Percentiles rank a stretch among this genome's conserved stretches.
Evolutionary conservation across 2,329 filamentous ascomycete species (phyloP).

Genomic region (Juglanconis sp.): DNA sequence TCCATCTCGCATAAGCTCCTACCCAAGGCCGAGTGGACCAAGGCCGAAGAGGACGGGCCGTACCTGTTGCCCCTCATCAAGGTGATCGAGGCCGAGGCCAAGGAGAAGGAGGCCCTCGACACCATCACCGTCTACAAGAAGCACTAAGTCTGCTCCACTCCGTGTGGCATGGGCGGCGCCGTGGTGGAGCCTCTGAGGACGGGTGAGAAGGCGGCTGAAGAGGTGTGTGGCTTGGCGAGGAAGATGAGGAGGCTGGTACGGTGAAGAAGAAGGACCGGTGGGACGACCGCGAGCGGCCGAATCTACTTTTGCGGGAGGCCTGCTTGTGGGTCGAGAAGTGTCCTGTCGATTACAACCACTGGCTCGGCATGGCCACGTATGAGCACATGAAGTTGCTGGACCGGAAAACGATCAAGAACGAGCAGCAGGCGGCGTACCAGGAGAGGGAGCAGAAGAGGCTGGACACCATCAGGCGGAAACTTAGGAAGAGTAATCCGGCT

Average conservation of each 20-base stretch:
- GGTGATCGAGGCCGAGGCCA: conserved; percentile 46
- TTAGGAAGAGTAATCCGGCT: neutral
- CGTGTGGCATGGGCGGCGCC: no score
- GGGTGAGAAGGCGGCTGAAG: neutral
- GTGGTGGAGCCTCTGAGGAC: no score
- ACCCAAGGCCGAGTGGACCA: conserved; percentile 60
- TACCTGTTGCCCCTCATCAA: conserved; percentile 54
- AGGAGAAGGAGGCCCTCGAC: conserved; percentile 52
- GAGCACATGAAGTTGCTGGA: neutral
- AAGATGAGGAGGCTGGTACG: neutral
- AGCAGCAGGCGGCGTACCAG: neutral
- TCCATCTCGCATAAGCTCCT: conserved; percentile 63
- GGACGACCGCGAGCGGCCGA: no score
- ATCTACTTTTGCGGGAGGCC: no score
- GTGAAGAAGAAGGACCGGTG: neutral
- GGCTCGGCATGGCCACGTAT: no score
- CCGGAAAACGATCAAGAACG: no score
- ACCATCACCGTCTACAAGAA: conserved; percentile 48
- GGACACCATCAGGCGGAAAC: no score
- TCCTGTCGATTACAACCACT: no score
- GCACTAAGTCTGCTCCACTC: conserved; percentile 30
- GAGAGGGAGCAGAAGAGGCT: neutral
- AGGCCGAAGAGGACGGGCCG: conserved; percentile 52
- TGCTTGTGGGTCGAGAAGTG: no score
- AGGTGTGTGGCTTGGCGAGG: neutral